A percentile compares a stretch with the other conserved stretches of the same genome.
Evolutionary conservation across 2,329 filamentous ascomycete species (phyloP).

Genomic region (Apiospora koreana): DNA sequence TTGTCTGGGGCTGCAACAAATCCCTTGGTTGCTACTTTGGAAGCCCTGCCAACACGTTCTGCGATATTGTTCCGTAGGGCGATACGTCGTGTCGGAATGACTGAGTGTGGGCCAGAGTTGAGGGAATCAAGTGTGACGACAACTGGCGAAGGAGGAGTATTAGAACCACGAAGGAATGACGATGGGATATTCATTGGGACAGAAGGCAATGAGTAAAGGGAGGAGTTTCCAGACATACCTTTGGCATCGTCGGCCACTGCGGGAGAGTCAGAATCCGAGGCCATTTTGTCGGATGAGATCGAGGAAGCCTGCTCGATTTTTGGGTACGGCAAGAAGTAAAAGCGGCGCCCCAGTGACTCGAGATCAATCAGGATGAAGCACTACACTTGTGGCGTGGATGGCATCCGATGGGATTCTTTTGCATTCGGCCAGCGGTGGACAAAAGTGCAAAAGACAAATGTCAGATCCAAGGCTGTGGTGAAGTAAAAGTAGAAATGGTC

Average conservation of each 20-base stretch:
- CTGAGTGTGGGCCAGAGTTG: not conserved
- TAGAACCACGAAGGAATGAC: not conserved
- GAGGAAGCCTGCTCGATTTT: not conserved
- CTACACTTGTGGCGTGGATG: not conserved
- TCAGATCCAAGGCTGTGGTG: not conserved
- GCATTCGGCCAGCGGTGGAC: not conserved
- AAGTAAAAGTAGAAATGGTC: not conserved
- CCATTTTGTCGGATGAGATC: not conserved
- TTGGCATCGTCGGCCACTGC: not conserved
- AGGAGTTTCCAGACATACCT: not conserved
- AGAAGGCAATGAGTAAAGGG: not conserved
- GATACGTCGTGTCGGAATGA: slow-evolving; percentile 28
- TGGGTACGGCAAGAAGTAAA: not conserved
- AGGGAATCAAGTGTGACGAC: not conserved
- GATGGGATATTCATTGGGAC: not conserved
- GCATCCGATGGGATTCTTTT: not conserved
- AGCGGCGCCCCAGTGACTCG: not conserved
- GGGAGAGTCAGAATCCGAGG: not conserved
- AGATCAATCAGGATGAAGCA: not conserved
- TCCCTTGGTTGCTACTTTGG: slow-evolving; percentile 46
- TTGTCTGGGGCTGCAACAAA: slow-evolving; percentile 48
- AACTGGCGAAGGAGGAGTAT: not conserved
- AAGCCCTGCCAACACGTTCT: slow-evolving; percentile 43
- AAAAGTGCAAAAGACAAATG: not conserved
- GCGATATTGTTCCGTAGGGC: slow-evolving; percentile 20